phyloP scores from a whole-genome alignment of 2,329 filamentous ascomycete species.

The Lasiodiplodia hormozganensis region DNA sequence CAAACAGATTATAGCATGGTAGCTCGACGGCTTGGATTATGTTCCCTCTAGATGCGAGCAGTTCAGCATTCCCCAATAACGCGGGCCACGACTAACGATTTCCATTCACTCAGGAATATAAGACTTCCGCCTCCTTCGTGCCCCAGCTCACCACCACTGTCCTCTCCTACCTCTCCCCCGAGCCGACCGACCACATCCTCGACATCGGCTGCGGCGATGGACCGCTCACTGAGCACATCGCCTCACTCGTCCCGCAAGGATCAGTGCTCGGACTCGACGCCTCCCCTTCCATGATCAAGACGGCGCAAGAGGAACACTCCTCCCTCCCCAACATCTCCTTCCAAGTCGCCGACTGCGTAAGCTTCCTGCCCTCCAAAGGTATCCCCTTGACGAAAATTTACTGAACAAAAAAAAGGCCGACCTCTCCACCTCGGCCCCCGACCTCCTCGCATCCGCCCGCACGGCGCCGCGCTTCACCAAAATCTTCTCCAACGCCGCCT shows the following conservation, averaged over 20 bases:
- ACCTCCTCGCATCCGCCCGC: slow-evolving; percentile 30
- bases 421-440: slow-evolving; percentile 33
- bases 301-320: slow-evolving; percentile 39
- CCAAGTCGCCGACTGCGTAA: slow-evolving; percentile 40
- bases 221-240: slow-evolving; percentile 49
- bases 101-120: slow-evolving; percentile 38
- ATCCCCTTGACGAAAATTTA: too few species aligned
- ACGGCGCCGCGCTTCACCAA: slow-evolving; percentile 42
- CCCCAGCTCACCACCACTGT: slow-evolving; percentile 49
- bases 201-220: slow-evolving; percentile 52
- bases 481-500: slow-evolving; percentile 52
- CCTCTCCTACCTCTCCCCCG: slow-evolving; percentile 44
- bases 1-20: background rate
- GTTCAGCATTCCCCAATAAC: background rate
- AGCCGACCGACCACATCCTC: slow-evolving; percentile 46
- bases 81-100: background rate
- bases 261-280: slow-evolving; percentile 49
- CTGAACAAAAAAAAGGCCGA: slow-evolving; percentile 23
- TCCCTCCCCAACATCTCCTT: slow-evolving; percentile 36
- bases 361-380: background rate
- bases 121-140: slow-evolving; percentile 49
- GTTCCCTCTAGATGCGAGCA: background rate
- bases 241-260: slow-evolving; percentile 44
- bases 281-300: slow-evolving; percentile 48
- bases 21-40: background rate